These are phyloP conservation scores for Draba incana DNA, from an alignment of 345 rosid genomes.

Conservation along the genomic window DNA sequence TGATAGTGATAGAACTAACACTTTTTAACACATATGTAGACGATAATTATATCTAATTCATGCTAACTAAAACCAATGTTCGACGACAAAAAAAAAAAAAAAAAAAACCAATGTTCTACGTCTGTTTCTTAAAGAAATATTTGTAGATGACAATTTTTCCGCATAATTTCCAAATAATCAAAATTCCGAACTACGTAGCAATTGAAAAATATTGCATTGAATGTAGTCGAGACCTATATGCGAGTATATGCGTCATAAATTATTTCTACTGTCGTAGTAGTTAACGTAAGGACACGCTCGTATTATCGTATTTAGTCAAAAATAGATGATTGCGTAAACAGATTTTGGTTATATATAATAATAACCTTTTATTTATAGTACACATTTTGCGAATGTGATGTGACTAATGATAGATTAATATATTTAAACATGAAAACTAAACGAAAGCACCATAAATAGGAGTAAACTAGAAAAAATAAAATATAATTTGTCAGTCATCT, in stretches of 20 bases:
- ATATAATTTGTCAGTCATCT: slow-evolving; percentile 33
- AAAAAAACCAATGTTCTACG: too few relatives aligned
- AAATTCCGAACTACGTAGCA: neutral
- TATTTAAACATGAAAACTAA: slow-evolving; percentile 3
- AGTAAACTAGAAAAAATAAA: slow-evolving; percentile 17
- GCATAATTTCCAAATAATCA: neutral
- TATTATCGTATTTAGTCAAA: neutral
- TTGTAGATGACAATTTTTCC: too few relatives aligned
- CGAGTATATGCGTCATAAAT: neutral
- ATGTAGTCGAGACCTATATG: neutral
- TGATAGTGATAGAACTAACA: too few relatives aligned
- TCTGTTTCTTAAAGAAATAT: too few relatives aligned
- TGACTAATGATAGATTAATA: slow-evolving; percentile 32
- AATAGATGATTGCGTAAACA: neutral
- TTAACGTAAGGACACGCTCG: neutral
- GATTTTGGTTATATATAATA: neutral
- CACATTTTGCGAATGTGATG: slow-evolving; percentile 10
- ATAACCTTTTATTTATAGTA: neutral
- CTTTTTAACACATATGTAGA: too few relatives aligned
- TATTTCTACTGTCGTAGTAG: neutral
- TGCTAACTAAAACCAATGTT: too few relatives aligned
- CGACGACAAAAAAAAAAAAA: too few relatives aligned
- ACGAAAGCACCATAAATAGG: slow-evolving; percentile 23
- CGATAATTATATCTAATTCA: too few relatives aligned
- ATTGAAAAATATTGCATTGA: neutral